A percentile compares a stretch with the other conserved stretches of the same genome.
phyloP scores from a whole-genome alignment of 305 asterid genomes.

The Rubia tinctorum region DNA sequence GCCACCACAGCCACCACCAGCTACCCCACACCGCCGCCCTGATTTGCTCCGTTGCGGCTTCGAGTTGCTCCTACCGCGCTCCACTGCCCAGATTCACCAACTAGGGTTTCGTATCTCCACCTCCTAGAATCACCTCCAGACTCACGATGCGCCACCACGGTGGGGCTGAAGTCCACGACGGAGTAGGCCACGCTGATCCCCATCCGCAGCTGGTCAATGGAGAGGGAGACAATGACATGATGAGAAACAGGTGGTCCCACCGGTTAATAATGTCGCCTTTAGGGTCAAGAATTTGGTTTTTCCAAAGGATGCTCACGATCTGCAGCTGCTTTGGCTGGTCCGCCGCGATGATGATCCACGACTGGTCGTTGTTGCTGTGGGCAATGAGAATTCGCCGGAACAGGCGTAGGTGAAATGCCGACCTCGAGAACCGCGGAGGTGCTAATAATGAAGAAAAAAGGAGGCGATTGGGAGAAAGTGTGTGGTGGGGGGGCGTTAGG shows the following conservation, averaged over 20 bases:
- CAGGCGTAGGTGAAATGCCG: conserved; percentile 80
- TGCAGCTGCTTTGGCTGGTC: conserved; percentile 51
- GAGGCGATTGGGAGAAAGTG: background rate
- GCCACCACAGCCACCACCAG: too few species aligned
- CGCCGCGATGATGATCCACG: conserved; percentile 17
- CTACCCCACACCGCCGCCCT: too few species aligned
- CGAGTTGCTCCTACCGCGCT: too few species aligned
- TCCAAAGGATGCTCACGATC: conserved; percentile 59
- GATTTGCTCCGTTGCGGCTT: too few species aligned
- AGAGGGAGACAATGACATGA: conserved; percentile 66
- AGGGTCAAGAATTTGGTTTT: conserved; percentile 75
- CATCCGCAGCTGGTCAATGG: conserved; percentile 60
- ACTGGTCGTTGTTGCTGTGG: conserved; percentile 12
- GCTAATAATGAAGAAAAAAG: background rate
- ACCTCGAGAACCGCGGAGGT: conserved; percentile 45
- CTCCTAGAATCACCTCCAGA: too few species aligned
- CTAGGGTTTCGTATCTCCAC: too few species aligned
- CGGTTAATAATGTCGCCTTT: conserved; percentile 74
- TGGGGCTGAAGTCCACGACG: too few species aligned
- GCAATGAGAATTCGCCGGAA: conserved; percentile 45
- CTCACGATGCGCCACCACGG: too few species aligned
- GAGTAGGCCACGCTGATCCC: too few species aligned
- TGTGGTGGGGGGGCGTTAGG: background rate
- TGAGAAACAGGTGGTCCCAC: conserved; percentile 85
- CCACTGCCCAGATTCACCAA: too few species aligned